A percentile compares a stretch with the other conserved stretches of the same genome.
phyloP scores from a whole-genome alignment of 176 grass and related monocot genomes.

The Metroxylon sagu region DNA sequence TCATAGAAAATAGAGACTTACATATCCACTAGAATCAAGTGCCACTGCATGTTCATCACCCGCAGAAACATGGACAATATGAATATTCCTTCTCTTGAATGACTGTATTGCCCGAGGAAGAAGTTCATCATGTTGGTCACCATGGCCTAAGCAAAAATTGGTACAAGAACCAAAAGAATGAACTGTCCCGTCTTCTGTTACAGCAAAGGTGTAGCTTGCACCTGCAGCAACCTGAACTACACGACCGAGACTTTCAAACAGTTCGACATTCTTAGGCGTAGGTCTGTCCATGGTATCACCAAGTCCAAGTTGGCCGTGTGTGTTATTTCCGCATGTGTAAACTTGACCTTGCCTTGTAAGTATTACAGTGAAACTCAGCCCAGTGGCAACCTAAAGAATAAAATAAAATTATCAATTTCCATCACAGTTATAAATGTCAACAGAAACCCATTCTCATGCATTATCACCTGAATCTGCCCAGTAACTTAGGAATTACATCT shows the following conservation, averaged over 20 bases:
- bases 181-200: constrained; percentile 74
- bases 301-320: constrained; percentile 96
- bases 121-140: constrained; percentile 87
- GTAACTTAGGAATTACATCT: too few species aligned
- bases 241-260: constrained; percentile 40
- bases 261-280: constrained; percentile 52
- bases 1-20: constrained; percentile 22
- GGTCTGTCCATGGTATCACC: constrained; percentile 72
- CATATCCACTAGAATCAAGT: constrained; percentile 74
- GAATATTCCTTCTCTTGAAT: constrained; percentile 79
- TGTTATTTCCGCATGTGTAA: constrained; percentile 86
- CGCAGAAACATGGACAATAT: constrained; percentile 85
- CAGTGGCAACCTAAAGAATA: constrained; percentile 63
- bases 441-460: too few species aligned
- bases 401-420: constrained; percentile 2
- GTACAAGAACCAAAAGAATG: constrained; percentile 89
- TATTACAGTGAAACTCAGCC: constrained; percentile 82
- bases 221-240: constrained; percentile 91
- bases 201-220: constrained; percentile 85
- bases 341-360: constrained; percentile 64
- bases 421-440: too few species aligned
- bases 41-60: constrained; percentile 98
- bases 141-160: constrained; percentile 94
- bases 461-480: too few species aligned
- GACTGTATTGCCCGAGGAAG: constrained; percentile 73